Base-by-base conservation (phyloP, 768 basidiomycete species). In the Boletus fagicola region DNA sequence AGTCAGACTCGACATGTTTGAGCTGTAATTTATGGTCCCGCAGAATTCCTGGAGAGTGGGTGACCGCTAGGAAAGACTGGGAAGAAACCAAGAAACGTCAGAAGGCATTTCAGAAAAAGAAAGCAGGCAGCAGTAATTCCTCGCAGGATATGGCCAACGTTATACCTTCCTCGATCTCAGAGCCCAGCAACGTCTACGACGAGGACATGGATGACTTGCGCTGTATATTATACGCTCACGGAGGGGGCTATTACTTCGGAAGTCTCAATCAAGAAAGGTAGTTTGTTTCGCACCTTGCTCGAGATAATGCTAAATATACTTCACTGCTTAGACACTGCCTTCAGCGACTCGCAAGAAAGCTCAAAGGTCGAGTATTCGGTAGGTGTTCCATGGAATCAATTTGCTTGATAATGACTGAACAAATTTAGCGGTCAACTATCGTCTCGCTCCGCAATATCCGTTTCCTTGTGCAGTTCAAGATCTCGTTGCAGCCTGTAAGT, bases 381-480 rank as follows among this genome's bases (percentile, higher is more conserved):
- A 65, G 42, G 79, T 66, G 22, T 24, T 57, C 30, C 18, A 38
- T 49, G n/a, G 4, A 4, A 8, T 20, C 10, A 20, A 3, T 49
- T 42, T 31, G 15, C 38, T 31, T 47, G 10, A 40, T 56, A 22
- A 60, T 49, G n/a, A 38, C 52, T 42, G 30, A 73, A 53, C 62
- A 65, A 62, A 50, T 33, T 12, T 58, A 90, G 88, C 88, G 56
- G 78, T 92, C 53, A 88, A 89, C 61, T 92, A 92, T 65, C 82
- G 89, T 39, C 82, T 95, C n/a, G 90, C 95, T 15, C 96, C 96
- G 0, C 96, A 98, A 73, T 98, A 96, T 65, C 96, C 96, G 1
- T 98, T 97, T 69, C 96, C 96, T 15, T 93, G 92, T 62, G 92
- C 88, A 1, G 73, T 98, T 8, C 94, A 97, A 65, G 96, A 98